Base-by-base conservation (phyloP, 2,329 filamentous ascomycete genomes). In the Mycosphaerelloides madeirae region DNA sequence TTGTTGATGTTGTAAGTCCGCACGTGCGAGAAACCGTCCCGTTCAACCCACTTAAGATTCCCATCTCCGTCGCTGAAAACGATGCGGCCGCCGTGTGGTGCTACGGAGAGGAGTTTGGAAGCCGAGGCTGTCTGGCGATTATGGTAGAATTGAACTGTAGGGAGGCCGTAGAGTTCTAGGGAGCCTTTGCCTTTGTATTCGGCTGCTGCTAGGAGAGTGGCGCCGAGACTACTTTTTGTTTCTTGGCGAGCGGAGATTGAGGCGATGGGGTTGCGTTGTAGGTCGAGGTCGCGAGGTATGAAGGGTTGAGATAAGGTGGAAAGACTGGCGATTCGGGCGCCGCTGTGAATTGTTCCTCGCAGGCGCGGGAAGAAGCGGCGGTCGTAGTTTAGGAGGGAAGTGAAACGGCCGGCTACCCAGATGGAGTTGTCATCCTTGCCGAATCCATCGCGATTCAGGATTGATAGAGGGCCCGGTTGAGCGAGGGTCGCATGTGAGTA, bases 181-280 rank as follows among this genome's bases (percentile, higher is more conserved):
- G 85, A 90, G 1, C 91, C 91, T 64, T 93, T 90, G 25, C 85
- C 87, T 56, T 93, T 94, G 69, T 96, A 96, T 61, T 91, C 87
- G 4, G 90, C 91, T 31, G 85, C 87, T 2, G 88, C 87, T 40
- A 95, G 78, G 19, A 96, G 67, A 0, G 84, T 89, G 35, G 83
- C 74, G 0, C 82, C 76, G 0, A 67, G 57, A 0, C 65, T 63
- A n/a, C 59, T 66, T 54, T 83, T 83, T n/a, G 74, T 73, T 14
- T 70, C 68, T 50, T 65, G 69, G 11, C 80, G 70, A 51, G 74
- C 74, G 43, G 78, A 75, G 42, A 73, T 65, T 47, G 77, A 43
- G 28, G 46, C 71, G 15, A 75, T 75, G 4, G 65, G 63, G 16
- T 71, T 68, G 3, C 76, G 73, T 2, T 82, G 69, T 3, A 78